Conservation (phyloP, 768 basidiomycete species). For the Auriscalpium microsporum region DNA sequence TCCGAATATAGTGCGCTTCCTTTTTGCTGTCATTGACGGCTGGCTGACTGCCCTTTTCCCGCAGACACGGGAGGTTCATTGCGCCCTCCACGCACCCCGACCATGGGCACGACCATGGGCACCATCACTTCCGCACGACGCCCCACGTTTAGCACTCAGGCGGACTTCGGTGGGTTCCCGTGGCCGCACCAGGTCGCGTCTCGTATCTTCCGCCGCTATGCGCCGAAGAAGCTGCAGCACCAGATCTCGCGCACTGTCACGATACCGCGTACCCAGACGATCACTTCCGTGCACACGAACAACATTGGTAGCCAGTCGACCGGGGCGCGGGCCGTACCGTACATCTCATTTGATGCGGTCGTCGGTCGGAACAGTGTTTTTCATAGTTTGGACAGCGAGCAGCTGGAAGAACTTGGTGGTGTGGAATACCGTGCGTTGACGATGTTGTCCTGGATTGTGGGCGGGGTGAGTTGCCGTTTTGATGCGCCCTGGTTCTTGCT, state of each 20-base stretch:
- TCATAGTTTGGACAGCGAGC: slow-evolving; percentile 60
- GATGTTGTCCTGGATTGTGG: slow-evolving; percentile 74
- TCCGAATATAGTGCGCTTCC: slow-evolving; percentile 4
- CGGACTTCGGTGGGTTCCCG: slow-evolving; percentile 67
- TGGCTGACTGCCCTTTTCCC: not conserved
- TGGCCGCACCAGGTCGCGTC: slow-evolving; percentile 53
- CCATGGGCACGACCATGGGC: slow-evolving; percentile 5
- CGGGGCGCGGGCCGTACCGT: slow-evolving; percentile 54
- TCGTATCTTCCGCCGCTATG: slow-evolving; percentile 41
- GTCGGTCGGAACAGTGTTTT: slow-evolving; percentile 82
- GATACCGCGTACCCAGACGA: slow-evolving; percentile 60
- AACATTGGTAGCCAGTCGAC: slow-evolving; percentile 6
- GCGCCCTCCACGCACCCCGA: not conserved
- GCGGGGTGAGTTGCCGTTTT: slow-evolving; percentile 41
- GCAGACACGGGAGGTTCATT: slow-evolving; percentile 8
- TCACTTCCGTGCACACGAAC: slow-evolving; percentile 36
- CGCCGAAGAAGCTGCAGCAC: slow-evolving; percentile 48
- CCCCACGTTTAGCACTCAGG: slow-evolving; percentile 25
- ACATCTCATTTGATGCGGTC: slow-evolving; percentile 77
- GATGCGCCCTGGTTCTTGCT: not conserved
- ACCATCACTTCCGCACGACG: slow-evolving; percentile 14
- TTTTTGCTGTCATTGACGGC: not conserved
- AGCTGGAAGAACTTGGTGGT: slow-evolving; percentile 87
- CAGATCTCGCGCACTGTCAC: slow-evolving; percentile 65
- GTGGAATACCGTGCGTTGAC: slow-evolving; percentile 86